Conservation (phyloP, 805 yeast species). For the Candida chauliodis region DNA sequence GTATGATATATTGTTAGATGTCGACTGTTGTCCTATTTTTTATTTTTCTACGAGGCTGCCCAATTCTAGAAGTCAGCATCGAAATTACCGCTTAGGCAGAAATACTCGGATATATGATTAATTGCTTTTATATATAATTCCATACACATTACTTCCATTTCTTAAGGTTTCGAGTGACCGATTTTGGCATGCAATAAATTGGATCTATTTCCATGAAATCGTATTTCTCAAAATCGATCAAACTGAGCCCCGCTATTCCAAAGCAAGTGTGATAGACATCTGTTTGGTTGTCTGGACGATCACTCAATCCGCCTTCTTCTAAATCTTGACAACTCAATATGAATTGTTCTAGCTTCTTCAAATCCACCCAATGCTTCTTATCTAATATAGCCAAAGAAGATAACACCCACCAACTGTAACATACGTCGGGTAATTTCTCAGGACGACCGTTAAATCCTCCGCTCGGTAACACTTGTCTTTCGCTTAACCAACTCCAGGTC, state of each 20-base stretch:
- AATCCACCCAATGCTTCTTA: constrained; percentile 75
- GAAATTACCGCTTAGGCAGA: too few relatives aligned
- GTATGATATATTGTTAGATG: too few relatives aligned
- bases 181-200: constrained; percentile 76
- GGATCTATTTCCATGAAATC: constrained; percentile 72
- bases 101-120: constrained; percentile 5
- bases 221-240: constrained; percentile 56
- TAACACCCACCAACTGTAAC: constrained; percentile 97
- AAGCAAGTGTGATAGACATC: constrained; percentile 93
- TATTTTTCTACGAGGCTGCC: too few relatives aligned
- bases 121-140: constrained; percentile 1
- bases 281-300: constrained; percentile 83
- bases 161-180: constrained; percentile 31
- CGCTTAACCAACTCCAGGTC: constrained; percentile 80
- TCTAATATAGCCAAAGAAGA: constrained; percentile 68
- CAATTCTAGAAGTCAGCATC: too few relatives aligned
- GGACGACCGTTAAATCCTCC: constrained; percentile 98
- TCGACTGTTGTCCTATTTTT: too few relatives aligned
- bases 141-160: constrained; percentile 37
- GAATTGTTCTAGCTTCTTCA: constrained; percentile 55
- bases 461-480: constrained; percentile 68
- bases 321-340: constrained; percentile 76
- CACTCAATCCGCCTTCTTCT: constrained; percentile 85
- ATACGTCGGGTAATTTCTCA: constrained; percentile 93
- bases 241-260: constrained; percentile 82